Evolutionary conservation across 2,329 filamentous ascomycete genomes (phyloP), one percentile per base, ranked within the genome.

Genomic region (Fusarium nodosum): DNA sequence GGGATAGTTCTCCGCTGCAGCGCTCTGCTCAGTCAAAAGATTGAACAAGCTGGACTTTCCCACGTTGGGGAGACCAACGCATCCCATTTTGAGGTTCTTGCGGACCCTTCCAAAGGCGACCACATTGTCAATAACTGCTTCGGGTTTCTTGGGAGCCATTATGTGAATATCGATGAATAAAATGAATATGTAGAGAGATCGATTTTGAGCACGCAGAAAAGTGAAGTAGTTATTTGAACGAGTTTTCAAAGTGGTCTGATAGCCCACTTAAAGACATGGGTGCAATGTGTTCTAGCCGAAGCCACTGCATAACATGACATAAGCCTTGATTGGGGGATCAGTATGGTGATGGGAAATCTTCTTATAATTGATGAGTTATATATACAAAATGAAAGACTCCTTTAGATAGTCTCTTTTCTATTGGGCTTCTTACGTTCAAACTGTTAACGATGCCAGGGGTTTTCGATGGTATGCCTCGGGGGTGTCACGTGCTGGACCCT

Each of bases 81-180:
- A 83, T 59, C 81, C 81, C 81, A 83, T 83, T 72, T 83, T 83
- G 13, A 83, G 77, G 72, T 82, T 82, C 69, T 81, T 82, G 60
- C 78, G 73, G 60, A 82, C 81, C 48, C 81, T 74, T 7, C 81
- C 81, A 56, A 83, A 83, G 24, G 81, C 81, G 31, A 83, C 80
- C 62, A 83, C 81, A 78, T 82, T 83, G 71, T 79, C 79, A 60
- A 74, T 77, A 60, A 81, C 78, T 31, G 76, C 71, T 55, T 81
- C 78, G 28, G 73, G 66, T 72, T 83, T 83, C 72, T 82, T 82
- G 44, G 81, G 81, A 30, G 81, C 72, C 81, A 83, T 83, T 42
- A 41, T 73, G 57, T 69, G 18, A 44, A 50, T 62, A 38, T 36
- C 50, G n/a, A 54, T 39, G 22, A 22, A 54, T 24, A 47, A 58